Conservation (phyloP, 371 early-diverging fungal species). For the Mortierella sp. region DNA sequence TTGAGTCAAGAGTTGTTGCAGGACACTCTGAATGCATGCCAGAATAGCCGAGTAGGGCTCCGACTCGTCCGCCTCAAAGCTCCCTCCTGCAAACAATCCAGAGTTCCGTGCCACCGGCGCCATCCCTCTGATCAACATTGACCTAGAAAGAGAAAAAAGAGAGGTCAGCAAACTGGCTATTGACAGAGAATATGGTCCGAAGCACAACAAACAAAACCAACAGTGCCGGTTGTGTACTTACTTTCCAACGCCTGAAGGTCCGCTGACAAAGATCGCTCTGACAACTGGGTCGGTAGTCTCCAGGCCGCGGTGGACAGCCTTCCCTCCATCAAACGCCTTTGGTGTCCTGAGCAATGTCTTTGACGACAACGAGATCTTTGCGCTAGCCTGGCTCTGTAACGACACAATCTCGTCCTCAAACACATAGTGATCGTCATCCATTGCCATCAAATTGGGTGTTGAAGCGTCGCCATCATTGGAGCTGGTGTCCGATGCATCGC, state of each 20-base stretch:
- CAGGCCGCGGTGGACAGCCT: constrained; percentile 22
- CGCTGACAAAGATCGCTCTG: constrained; percentile 50
- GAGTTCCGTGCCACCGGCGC: constrained; percentile 41
- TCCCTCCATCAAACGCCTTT: constrained; percentile 44
- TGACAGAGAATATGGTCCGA: neutral
- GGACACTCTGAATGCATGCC: constrained; percentile 41
- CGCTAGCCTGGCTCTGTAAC: constrained; percentile 19
- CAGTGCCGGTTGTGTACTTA: constrained; percentile 23
- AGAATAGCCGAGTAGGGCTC: constrained; percentile 53
- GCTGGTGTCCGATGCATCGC: constrained; percentile 8
- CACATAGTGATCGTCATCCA: constrained; percentile 34
- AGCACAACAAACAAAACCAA: neutral
- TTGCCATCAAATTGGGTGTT: neutral
- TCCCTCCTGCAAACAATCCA: constrained; percentile 46
- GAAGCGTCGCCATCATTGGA: constrained; percentile 12
- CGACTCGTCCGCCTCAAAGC: constrained; percentile 31
- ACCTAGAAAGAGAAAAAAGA: constrained; percentile 8
- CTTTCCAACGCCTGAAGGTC: constrained; percentile 56
- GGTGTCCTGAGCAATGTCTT: constrained; percentile 31
- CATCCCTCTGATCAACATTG: constrained; percentile 44
- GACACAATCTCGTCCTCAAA: constrained; percentile 57
- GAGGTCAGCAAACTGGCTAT: neutral
- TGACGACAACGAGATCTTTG: constrained; percentile 44
- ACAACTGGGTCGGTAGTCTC: constrained; percentile 37
- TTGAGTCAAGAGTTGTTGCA: constrained; percentile 49